Evolutionary conservation across 306 rosid genomes (phyloP), one percentile per base, ranked within the genome.

Genomic region (Cucumis hystrix): DNA sequence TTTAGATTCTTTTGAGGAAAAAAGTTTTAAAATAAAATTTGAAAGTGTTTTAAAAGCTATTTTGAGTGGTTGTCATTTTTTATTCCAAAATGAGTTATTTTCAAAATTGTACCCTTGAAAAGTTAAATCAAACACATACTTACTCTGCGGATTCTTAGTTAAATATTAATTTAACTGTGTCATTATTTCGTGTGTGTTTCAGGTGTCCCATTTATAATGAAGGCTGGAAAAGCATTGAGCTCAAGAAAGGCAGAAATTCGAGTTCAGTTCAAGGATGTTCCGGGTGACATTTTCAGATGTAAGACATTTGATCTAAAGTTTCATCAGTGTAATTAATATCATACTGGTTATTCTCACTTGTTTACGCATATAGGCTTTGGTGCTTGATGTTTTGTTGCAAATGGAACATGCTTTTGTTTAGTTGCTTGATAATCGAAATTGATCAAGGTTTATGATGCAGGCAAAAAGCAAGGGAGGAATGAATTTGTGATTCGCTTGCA

Each of bases 251-350:
- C 99, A 20, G 99, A 95, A 49, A 89, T 95, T 75, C 86, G 99
- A 82, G 82, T 95, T 87, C 99, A 95, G 83, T 91, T 95, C 81
- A 95, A 92, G 90, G 99, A 95, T 85, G 98, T 92, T 61, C 98
- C 99, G 25, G 99, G 99, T 81, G 99, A 95, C 85, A 92, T 95
- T 84, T 95, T 92, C 87, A 88, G 79, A 89, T 89, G 99, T 95
- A 92, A 77, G 93, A 61, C 77, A 21, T 67, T 7, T 11, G 17
- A 30, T 77, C 60, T 62, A 62, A 35, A 52, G 30, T n/a, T 10
- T 8, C 59, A 17, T 66, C 12, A 6, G 57, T 5, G 0, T 64
- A 15, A 39, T 39, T 35, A n/a, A 65, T 65, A 37, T 16, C 47
- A 8, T 64, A 35, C 5, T 6, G 33, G 49, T 67, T 67, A 5